Evolutionary conservation across 306 rosid species (phyloP).

Genomic region (Comarum palustre): DNA sequence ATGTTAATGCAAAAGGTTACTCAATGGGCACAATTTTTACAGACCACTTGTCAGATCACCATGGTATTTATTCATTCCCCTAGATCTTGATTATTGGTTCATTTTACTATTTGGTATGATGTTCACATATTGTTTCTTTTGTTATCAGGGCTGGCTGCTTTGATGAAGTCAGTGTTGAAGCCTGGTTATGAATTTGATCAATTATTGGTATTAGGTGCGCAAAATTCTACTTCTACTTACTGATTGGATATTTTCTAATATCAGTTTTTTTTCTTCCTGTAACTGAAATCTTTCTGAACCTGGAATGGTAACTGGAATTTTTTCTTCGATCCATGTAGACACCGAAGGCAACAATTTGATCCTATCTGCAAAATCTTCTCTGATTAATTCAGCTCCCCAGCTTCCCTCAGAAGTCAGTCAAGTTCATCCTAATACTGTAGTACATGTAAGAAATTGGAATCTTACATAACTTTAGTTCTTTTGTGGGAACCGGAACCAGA

Average conservation of each 20-base stretch:
- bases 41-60: conserved; percentile 90
- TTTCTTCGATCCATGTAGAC: conserved; percentile 44
- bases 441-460: conserved; percentile 58
- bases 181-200: conserved; percentile 83
- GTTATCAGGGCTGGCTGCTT: conserved; percentile 61
- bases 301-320: conserved; percentile 4
- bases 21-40: conserved; percentile 67
- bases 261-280: too few species aligned
- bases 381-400: conserved; percentile 54
- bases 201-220: conserved; percentile 72
- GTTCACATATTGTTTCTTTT: conserved; percentile 19
- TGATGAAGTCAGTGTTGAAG: conserved; percentile 67
- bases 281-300: too few species aligned
- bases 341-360: conserved; percentile 57
- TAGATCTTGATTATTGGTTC: not conserved
- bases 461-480: not conserved
- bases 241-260: too few species aligned
- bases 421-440: conserved; percentile 57
- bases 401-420: conserved; percentile 76
- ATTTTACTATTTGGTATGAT: conserved; percentile 16
- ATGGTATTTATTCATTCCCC: conserved; percentile 44
- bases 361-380: conserved; percentile 81
- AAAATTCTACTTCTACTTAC: not conserved
- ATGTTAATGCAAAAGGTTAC: conserved; percentile 55
- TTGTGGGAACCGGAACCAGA: not conserved